Evolutionary conservation across 225 moss, liverwort and hornwort genomes (phyloP).

Genomic region (Pleurozium schreberi): DNA sequence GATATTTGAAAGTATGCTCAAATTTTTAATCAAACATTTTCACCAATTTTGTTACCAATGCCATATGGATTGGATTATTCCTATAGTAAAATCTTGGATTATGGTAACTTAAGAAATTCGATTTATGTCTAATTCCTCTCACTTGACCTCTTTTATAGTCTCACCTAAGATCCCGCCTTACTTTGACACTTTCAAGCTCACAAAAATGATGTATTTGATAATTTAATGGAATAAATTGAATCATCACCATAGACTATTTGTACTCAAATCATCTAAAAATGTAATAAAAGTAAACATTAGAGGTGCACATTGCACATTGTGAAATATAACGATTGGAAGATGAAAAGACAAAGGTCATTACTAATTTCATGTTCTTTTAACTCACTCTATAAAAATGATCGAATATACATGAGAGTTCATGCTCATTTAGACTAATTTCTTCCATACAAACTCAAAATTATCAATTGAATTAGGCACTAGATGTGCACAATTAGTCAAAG

Average conservation of each 20-base stretch:
- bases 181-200: not conserved
- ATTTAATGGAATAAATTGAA: not conserved
- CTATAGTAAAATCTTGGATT: not conserved
- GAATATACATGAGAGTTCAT: not conserved
- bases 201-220: not conserved
- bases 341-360: fast-evolving
- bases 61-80: too few species aligned
- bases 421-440: not conserved
- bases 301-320: too few species aligned
- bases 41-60: too few species aligned
- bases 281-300: too few species aligned
- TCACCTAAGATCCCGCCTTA: fast-evolving
- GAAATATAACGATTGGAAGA: not conserved
- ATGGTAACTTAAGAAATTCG: fast-evolving
- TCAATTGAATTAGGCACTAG: not conserved
- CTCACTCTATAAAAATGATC: not conserved
- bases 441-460: not conserved
- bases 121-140: not conserved
- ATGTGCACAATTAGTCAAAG: fast-evolving
- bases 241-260: not conserved
- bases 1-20: not conserved
- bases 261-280: not conserved
- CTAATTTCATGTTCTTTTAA: not conserved
- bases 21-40: not conserved
- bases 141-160: not conserved